Conservation (phyloP, 441 rosid genomes). For the Populus hybrid region DNA sequence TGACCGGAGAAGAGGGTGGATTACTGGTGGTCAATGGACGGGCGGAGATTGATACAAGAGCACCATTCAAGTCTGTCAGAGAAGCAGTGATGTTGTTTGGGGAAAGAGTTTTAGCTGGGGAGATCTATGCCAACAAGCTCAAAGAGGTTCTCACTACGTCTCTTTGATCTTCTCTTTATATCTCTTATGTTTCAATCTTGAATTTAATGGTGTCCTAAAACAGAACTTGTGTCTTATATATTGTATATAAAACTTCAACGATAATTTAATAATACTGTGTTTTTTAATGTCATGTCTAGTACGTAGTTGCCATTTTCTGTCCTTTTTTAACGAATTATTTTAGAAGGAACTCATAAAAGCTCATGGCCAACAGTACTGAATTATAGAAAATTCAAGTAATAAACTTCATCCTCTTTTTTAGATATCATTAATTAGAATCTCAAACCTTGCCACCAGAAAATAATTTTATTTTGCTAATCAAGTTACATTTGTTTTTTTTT, state of each 20-base stretch:
- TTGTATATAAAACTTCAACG: too few relatives aligned
- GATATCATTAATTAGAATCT: not conserved
- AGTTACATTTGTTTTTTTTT: not conserved
- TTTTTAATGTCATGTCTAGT: too few relatives aligned
- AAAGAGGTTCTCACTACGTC: constrained; percentile 36
- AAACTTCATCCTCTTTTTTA: not conserved
- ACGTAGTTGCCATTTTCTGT: too few relatives aligned
- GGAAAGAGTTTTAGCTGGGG: constrained; percentile 55
- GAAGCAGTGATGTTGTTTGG: constrained; percentile 60
- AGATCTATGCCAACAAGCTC: constrained; percentile 53
- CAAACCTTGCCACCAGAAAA: not conserved
- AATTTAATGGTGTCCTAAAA: too few relatives aligned
- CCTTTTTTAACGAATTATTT: too few relatives aligned
- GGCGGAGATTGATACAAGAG: constrained; percentile 57
- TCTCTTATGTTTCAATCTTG: too few relatives aligned
- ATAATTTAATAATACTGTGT: too few relatives aligned
- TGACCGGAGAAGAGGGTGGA: constrained; percentile 28
- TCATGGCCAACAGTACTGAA: not conserved
- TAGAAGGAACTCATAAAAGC: too few relatives aligned
- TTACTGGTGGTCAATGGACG: constrained; percentile 32
- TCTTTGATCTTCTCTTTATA: not conserved
- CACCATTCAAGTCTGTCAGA: constrained; percentile 63
- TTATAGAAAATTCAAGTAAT: not conserved
- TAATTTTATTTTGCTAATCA: not conserved
- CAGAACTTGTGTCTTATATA: not conserved